Evolutionary conservation across 1,139 yeast genomes (phyloP).

Genomic region (Taphrina pruni): DNA sequence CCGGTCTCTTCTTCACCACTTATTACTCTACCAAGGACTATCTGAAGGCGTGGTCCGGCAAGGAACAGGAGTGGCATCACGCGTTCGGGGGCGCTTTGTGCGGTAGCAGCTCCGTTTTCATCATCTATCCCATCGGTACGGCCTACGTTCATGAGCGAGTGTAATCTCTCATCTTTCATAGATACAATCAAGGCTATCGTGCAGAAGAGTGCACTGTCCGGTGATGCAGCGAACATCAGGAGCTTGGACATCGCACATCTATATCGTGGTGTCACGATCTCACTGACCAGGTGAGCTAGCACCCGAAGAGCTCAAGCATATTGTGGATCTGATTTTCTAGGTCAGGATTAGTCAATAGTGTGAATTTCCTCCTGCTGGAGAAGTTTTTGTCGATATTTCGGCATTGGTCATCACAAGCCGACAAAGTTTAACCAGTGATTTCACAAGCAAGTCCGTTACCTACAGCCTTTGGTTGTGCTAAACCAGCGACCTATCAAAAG

Average conservation of each 20-base stretch:
- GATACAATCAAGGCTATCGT: slow-evolving; percentile 26
- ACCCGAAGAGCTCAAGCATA: too few species aligned
- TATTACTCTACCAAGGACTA: slow-evolving; percentile 69
- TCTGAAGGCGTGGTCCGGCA: slow-evolving; percentile 37
- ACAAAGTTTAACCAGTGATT: background rate
- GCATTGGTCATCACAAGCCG: slow-evolving; percentile 14
- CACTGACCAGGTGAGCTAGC: slow-evolving; percentile 7
- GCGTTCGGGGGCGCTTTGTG: slow-evolving; percentile 80
- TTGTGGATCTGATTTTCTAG: background rate
- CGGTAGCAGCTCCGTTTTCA: slow-evolving; percentile 70
- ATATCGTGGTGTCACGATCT: slow-evolving; percentile 32
- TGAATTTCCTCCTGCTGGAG: slow-evolving; percentile 34
- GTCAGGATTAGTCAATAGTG: slow-evolving; percentile 29
- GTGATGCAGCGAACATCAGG: slow-evolving; percentile 2
- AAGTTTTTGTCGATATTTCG: slow-evolving; percentile 12
- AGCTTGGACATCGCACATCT: slow-evolving; percentile 11
- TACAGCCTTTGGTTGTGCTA: too few species aligned
- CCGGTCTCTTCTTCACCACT: slow-evolving; percentile 74
- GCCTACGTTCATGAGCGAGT: slow-evolving; percentile 55
- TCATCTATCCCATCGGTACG: slow-evolving; percentile 81
- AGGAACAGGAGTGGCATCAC: slow-evolving; percentile 48
- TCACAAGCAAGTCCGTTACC: too few species aligned
- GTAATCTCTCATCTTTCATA: background rate
- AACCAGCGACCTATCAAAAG: too few species aligned
- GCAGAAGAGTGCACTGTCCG: slow-evolving; percentile 25